Conservation (phyloP, 1,284 basidiomycete genomes). For the Boletus sp. region DNA sequence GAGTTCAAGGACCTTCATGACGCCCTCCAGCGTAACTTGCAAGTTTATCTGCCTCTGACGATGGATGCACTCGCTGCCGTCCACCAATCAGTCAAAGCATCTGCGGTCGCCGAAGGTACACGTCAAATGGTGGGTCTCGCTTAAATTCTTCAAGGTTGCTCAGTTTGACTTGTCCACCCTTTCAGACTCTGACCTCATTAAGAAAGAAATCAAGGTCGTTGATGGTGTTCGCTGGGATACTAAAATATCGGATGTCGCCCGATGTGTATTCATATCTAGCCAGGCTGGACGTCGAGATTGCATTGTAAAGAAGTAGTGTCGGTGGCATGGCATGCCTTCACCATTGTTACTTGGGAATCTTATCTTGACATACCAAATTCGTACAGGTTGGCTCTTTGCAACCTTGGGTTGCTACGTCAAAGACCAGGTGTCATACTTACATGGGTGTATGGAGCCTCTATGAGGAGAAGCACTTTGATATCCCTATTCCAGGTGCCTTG, state of each 20-base stretch:
- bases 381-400: too few relatives aligned
- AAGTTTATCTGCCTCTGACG: conserved; percentile 84
- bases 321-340: not conserved
- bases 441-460: too few relatives aligned
- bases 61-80: conserved; percentile 90
- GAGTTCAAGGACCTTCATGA: conserved; percentile 88
- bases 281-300: conserved; percentile 73
- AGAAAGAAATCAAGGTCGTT: conserved; percentile 75
- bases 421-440: too few relatives aligned
- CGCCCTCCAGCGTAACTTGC: conserved; percentile 84
- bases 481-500: too few relatives aligned
- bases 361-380: too few relatives aligned
- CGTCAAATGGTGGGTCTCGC: conserved; percentile 63
- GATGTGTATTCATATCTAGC: conserved; percentile 90
- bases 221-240: conserved; percentile 84
- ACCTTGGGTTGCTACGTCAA: too few relatives aligned
- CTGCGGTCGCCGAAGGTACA: conserved; percentile 65
- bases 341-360: conserved; percentile 2
- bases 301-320: conserved; percentile 40
- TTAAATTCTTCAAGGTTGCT: not conserved
- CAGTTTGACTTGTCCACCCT: conserved; percentile 4
- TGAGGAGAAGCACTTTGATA: too few relatives aligned
- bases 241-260: conserved; percentile 85
- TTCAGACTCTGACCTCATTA: conserved; percentile 56
- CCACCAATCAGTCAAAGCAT: conserved; percentile 74